Conservation (phyloP, 225 moss, liverwort and hornwort genomes). For the Marchantia polymorpha region DNA sequence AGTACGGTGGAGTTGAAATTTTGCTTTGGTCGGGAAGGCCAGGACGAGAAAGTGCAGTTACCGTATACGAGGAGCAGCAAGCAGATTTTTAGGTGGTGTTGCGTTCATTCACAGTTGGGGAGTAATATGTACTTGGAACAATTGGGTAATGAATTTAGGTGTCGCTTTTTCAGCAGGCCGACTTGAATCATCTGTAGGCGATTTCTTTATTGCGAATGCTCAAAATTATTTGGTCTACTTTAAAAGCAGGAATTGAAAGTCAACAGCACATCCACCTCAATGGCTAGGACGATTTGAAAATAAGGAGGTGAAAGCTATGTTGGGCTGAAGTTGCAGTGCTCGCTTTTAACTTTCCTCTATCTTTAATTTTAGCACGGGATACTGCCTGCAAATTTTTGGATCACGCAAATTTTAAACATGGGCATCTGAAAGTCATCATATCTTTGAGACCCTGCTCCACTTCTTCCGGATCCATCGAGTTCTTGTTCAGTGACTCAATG, state of each 20-base stretch:
- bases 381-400: too few species aligned
- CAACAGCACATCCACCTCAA: background rate
- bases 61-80: background rate
- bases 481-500: slow-evolving; percentile 25
- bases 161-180: too few species aligned
- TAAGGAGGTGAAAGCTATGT: background rate
- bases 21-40: background rate
- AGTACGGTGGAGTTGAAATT: background rate
- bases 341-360: too few species aligned
- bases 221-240: background rate
- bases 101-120: background rate
- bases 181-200: too few species aligned
- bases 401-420: background rate
- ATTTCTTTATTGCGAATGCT: background rate
- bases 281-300: background rate
- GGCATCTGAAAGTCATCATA: background rate
- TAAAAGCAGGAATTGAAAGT: background rate
- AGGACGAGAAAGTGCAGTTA: background rate
- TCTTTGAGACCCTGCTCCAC: slow-evolving; percentile 25
- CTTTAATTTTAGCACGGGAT: background rate
- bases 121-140: background rate
- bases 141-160: background rate
- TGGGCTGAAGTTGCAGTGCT: background rate
- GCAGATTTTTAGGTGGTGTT: background rate
- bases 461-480: background rate